Evolutionary conservation across 129 eudicot species (phyloP).

Genomic region (Saposhnikovia divaricata): DNA sequence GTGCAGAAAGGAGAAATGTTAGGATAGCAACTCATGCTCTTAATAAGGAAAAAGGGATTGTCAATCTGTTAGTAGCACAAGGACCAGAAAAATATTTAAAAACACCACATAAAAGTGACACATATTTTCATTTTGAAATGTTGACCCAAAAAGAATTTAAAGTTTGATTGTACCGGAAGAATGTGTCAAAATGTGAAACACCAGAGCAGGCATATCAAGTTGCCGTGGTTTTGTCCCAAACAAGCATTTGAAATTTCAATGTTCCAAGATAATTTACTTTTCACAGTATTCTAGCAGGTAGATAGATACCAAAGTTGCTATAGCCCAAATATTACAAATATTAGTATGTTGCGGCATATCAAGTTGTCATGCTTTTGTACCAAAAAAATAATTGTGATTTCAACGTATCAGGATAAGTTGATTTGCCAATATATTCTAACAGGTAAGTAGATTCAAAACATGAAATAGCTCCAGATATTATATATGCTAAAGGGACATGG

Average conservation of each 20-base stretch:
- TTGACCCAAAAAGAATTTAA: neutral
- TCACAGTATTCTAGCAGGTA: neutral
- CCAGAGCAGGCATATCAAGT: neutral
- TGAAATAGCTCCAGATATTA: neutral
- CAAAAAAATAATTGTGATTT: neutral
- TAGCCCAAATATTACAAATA: neutral
- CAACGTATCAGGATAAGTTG: neutral
- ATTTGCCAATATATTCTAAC: neutral
- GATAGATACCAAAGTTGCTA: neutral
- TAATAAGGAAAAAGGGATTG: neutral
- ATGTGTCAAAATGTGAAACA: neutral
- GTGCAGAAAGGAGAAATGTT: neutral
- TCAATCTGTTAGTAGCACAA: neutral
- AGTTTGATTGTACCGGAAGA: neutral
- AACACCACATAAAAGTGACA: neutral
- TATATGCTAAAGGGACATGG: neutral
- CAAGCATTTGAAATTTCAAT: neutral
- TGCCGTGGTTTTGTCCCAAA: neutral
- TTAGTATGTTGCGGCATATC: neutral
- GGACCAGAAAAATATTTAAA: neutral
- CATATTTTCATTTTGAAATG: neutral
- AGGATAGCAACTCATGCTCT: neutral
- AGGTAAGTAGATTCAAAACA: neutral
- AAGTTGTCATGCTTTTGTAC: neutral
- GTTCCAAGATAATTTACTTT: neutral